phyloP scores from a whole-genome alignment of 495 filamentous ascomycete genomes.

The Talaromyces trachyspermus region DNA sequence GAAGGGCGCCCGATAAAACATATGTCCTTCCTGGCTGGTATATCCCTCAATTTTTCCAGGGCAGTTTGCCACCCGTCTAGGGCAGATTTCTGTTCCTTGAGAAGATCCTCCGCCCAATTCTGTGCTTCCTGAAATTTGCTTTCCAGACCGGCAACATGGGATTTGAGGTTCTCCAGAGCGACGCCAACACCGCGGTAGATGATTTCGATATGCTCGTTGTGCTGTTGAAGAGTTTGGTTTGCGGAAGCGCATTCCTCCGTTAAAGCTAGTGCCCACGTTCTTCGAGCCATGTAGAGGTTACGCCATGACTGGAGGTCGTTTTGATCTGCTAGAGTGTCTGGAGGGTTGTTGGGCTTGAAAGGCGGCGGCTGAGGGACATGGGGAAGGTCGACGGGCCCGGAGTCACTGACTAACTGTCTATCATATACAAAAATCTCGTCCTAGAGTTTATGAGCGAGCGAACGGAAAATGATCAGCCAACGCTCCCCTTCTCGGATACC shows the following conservation, averaged over 20 bases:
- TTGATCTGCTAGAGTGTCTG: constrained; percentile 65
- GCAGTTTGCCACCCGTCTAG: constrained; percentile 62
- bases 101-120: constrained; percentile 60
- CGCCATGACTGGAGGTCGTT: constrained; percentile 76
- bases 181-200: constrained; percentile 68
- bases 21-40: constrained; percentile 56
- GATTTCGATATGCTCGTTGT: constrained; percentile 58
- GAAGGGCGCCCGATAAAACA: constrained; percentile 39
- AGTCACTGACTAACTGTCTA: constrained; percentile 49
- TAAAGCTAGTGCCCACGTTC: constrained; percentile 66
- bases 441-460: constrained; percentile 32
- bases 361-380: constrained; percentile 50
- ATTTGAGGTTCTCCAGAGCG: constrained; percentile 73
- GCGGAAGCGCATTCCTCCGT: constrained; percentile 54
- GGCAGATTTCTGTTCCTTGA: constrained; percentile 61
- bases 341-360: constrained; percentile 52
- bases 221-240: constrained; percentile 43
- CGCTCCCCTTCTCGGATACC: too few relatives aligned
- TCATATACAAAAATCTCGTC: constrained; percentile 86
- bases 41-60: constrained; percentile 51
- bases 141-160: constrained; percentile 65
- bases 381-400: constrained; percentile 41
- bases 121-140: constrained; percentile 66
- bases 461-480: too few relatives aligned
- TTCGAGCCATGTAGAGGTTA: constrained; percentile 64